Evolutionary conservation across 2,329 filamentous ascomycete genomes (phyloP), one percentile per base, ranked within the genome.

Genomic region (Davidsoniella australis): DNA sequence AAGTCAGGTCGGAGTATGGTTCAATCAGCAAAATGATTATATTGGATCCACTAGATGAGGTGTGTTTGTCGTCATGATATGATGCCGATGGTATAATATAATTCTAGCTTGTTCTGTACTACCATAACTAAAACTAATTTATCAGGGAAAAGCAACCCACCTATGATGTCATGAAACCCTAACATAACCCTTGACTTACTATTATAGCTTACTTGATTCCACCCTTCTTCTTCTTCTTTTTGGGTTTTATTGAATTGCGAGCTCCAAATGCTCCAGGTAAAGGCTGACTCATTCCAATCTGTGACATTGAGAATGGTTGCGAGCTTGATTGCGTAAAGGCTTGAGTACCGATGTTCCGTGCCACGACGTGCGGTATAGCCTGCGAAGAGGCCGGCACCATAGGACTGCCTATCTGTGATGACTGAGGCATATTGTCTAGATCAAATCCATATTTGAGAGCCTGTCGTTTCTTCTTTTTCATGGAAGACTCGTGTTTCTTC

Each of bases 211-310:
- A 64, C 55, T 62, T 62, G 50, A 70, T 69, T 1, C 66, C 66
- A 8, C 61, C 63, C 57, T 61, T 66, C 57, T 62, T 65, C 59
- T 68, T 68, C 59, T 69, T 69, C 48, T 59, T 63, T 54, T 60
- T 62, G 52, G 62, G 63, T 45, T 48, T 48, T 9, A 48, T 14
- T 16, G 17, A 12, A 3, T 37, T 33, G 20, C 69, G 61, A 54
- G 64, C 64, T 23, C 70, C 70, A 64, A 70, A 71, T 4, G 59
- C 55, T 2, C 71, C 71, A n/a, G 62, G 52, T 12, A 67, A 57
- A 8, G 67, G 64, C 56, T 71, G 69, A 47, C 68, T 70, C 63
- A 69, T 69, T n/a, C 62, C 60, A 47, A 63, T 54, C 2, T 58
- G 47, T 9, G 47, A 48, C 2, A 14, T 41, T 14, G 38, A 29